Conservation (phyloP, 225 moss, liverwort and hornwort genomes). For the Thuidium tamariscinum region DNA sequence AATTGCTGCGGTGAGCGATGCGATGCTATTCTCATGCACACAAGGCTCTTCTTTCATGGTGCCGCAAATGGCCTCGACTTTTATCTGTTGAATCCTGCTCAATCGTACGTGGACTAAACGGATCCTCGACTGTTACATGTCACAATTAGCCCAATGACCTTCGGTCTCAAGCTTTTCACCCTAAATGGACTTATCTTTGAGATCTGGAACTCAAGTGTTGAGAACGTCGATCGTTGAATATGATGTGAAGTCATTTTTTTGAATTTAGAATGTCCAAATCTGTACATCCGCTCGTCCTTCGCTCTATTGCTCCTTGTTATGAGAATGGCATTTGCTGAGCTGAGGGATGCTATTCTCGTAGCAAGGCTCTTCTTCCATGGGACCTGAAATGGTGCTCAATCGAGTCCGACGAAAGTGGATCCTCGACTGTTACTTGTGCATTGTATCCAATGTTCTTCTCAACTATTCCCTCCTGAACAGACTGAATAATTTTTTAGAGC, state of each 20-base stretch:
- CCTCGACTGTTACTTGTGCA: neutral
- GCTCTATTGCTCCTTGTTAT: neutral
- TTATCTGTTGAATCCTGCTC: neutral
- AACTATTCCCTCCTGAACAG: neutral
- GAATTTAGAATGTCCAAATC: neutral
- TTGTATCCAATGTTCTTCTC: neutral
- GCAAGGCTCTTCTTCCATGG: neutral
- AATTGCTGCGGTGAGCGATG: neutral
- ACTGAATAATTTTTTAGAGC: neutral
- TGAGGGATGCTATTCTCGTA: neutral
- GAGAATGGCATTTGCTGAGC: neutral
- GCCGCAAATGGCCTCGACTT: neutral
- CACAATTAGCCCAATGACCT: neutral
- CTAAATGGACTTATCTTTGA: neutral
- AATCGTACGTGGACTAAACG: neutral
- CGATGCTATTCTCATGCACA: neutral
- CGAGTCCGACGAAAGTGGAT: neutral
- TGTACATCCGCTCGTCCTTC: neutral
- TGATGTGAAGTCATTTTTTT: neutral
- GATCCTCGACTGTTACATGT: neutral
- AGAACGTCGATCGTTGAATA: neutral
- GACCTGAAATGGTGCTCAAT: neutral
- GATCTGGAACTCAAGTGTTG: neutral
- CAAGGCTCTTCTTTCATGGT: neutral
- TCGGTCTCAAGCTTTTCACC: neutral